These are phyloP conservation scores for Perilla frutescens DNA, from an alignment of 257 asterid species.

Conservation along the genomic window DNA sequence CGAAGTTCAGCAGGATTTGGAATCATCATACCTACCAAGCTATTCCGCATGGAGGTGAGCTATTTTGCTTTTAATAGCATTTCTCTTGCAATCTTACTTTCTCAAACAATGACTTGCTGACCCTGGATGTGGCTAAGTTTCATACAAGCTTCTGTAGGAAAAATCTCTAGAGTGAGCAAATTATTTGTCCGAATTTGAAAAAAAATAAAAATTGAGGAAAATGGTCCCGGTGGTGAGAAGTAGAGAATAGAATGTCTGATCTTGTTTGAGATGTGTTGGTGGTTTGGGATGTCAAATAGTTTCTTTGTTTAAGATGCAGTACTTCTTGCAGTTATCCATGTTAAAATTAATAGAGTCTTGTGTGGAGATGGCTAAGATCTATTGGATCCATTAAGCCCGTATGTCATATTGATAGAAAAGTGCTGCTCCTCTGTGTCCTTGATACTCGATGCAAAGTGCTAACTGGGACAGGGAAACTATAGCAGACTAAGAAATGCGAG, in stretches of 20 bases:
- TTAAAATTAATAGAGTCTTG: background rate
- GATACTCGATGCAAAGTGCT: background rate
- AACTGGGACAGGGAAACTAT: background rate
- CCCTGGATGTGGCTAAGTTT: conserved; percentile 7
- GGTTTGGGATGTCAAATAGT: conserved; percentile 9
- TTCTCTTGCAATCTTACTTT: conserved; percentile 21
- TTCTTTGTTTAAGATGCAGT: background rate
- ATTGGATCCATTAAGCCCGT: background rate
- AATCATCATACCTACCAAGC: conserved; percentile 79
- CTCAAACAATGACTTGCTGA: conserved; percentile 13
- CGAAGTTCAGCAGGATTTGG: conserved; percentile 82
- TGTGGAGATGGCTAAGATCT: conserved; percentile 15
- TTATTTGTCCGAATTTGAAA: background rate
- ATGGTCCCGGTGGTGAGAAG: conserved; percentile 13
- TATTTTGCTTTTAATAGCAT: conserved; percentile 10
- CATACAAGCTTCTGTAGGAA: background rate
- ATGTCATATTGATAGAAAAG: background rate
- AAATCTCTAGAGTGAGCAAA: background rate
- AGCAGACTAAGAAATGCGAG: background rate
- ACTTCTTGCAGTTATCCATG: background rate
- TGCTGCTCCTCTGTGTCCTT: background rate
- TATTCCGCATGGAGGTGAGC: conserved; percentile 92
- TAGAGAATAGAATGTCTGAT: background rate
- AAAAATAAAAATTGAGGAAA: background rate
- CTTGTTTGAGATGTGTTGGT: background rate